Base-by-base conservation (phyloP, 306 rosid species). In the Ammopiptanthus mongolicus region DNA sequence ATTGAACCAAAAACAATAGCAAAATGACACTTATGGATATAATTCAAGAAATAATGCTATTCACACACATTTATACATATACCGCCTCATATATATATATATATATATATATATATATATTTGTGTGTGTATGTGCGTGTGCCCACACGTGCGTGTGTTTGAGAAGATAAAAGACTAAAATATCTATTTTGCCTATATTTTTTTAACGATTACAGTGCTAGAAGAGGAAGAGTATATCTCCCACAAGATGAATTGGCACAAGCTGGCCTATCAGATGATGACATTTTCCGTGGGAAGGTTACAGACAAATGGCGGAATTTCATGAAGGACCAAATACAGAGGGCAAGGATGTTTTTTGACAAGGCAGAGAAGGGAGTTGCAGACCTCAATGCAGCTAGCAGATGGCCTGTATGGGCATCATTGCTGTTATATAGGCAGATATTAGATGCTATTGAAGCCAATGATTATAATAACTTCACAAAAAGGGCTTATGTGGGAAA, bases 331-430 rank as follows among this genome's bases (percentile, higher is more conserved):
- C 98, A 95, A 66, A 91, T 95, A 80, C 80, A 87, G 82, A 81
- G 97, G 73, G 97, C 98, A 2, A 87, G 98, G 75, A 88, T 79
- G 96, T 91, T 95, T 59, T 91, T 91, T 68, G 97, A 95, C 65
- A 91, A 91, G 78, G 97, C 98, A 48, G 98, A 95, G 84, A 85
- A 86, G 70, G 98, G 98, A 8, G 90, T 95, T 63, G 58, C 78
- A 80, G 97, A 88, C 78, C 88, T 95, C 4, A 87, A 69, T 69
- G 83, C 87, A 44, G 98, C 96, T 0, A 95, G 97, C 65, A 88
- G 97, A 83, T 95, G 96, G 97, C 98, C 97, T 14, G 98, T 95
- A 0, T 90, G 89, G 96, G 89, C 96, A 17, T 95, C 98, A 2
- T 57, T 95, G 81, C 73, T 95, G 72, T 81, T 91, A 61, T 95